A percentile compares a stretch with the other conserved stretches of the same genome.
Conservation (phyloP, 1,284 basidiomycete genomes). For the Amylostereum areolatum region DNA sequence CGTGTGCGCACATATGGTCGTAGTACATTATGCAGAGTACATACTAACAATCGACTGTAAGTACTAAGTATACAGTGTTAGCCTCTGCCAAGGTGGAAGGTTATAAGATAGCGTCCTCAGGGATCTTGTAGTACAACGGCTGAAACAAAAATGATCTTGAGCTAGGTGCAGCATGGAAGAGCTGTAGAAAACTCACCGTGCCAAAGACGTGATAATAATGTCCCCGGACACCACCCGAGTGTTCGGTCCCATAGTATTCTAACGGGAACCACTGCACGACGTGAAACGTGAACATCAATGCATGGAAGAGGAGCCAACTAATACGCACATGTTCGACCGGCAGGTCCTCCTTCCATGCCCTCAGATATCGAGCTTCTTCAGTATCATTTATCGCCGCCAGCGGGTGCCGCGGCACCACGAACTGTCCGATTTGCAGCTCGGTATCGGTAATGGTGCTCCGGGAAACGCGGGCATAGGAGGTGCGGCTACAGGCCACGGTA, state of each 20-base stretch:
- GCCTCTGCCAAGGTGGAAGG: no score
- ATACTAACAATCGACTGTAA: no score
- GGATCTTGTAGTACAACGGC: slow-evolving; percentile 66
- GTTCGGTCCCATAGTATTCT: slow-evolving; percentile 55
- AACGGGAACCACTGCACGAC: slow-evolving; percentile 64
- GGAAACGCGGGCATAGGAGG: slow-evolving; percentile 69
- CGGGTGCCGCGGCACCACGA: slow-evolving; percentile 63
- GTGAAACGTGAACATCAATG: slow-evolving; percentile 2
- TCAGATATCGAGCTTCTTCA: slow-evolving; percentile 57
- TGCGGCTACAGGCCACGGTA: slow-evolving; percentile 79
- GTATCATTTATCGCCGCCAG: slow-evolving; percentile 51
- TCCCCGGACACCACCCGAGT: slow-evolving; percentile 53
- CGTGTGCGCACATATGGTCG: no score
- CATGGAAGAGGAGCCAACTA: neutral
- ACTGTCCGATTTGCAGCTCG: slow-evolving; percentile 77
- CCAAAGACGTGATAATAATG: slow-evolving; percentile 75
- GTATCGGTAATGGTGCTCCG: slow-evolving; percentile 72
- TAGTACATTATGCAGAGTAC: no score
- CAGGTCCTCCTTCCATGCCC: slow-evolving; percentile 61
- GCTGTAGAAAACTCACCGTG: slow-evolving; percentile 39
- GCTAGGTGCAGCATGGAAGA: neutral
- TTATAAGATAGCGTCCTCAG: no score
- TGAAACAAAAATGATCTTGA: slow-evolving; percentile 18
- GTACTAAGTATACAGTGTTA: no score
- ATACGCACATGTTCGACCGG: slow-evolving; percentile 53